Evolutionary conservation across 1,139 yeast genomes (phyloP).

Genomic region (Nakaseomyces sp.): DNA sequence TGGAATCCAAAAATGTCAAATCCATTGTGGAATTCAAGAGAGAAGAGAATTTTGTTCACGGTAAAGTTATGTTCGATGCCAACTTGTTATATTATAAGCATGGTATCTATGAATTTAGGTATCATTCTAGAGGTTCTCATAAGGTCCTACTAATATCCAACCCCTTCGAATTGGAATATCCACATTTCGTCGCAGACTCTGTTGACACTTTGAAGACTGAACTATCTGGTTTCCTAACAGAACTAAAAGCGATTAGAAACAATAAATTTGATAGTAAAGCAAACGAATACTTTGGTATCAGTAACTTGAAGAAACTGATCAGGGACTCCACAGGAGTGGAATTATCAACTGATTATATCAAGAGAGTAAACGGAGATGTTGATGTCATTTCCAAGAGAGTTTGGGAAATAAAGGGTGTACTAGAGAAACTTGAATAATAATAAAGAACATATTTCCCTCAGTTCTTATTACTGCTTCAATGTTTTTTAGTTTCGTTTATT

Average conservation of each 20-base stretch:
- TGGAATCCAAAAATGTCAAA: constrained; percentile 14
- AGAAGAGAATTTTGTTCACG: constrained; percentile 34
- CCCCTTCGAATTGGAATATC: constrained; percentile 58
- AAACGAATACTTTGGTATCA: constrained; percentile 21
- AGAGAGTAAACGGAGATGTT: constrained; percentile 30
- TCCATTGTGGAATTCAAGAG: constrained; percentile 24
- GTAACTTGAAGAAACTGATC: constrained; percentile 21
- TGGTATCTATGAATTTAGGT: constrained; percentile 71
- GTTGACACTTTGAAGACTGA: constrained; percentile 15
- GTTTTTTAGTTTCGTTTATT: not conserved
- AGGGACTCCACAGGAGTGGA: constrained; percentile 31
- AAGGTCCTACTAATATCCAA: constrained; percentile 59
- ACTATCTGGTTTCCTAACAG: constrained; percentile 20
- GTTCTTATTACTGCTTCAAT: not conserved
- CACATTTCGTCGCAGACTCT: constrained; percentile 36
- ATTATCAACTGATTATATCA: constrained; percentile 30
- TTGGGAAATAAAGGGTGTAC: constrained; percentile 29
- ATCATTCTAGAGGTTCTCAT: constrained; percentile 62
- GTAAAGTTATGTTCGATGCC: constrained; percentile 45
- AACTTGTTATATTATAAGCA: constrained; percentile 54
- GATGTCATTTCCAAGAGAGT: constrained; percentile 27
- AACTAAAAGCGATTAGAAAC: constrained; percentile 16
- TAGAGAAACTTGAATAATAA: constrained; percentile 23
- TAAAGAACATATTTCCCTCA: too few species aligned
- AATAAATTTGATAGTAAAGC: constrained; percentile 15